Evolutionary conservation across 495 filamentous ascomycete species (phyloP).

Genomic region (Podospora conica): DNA sequence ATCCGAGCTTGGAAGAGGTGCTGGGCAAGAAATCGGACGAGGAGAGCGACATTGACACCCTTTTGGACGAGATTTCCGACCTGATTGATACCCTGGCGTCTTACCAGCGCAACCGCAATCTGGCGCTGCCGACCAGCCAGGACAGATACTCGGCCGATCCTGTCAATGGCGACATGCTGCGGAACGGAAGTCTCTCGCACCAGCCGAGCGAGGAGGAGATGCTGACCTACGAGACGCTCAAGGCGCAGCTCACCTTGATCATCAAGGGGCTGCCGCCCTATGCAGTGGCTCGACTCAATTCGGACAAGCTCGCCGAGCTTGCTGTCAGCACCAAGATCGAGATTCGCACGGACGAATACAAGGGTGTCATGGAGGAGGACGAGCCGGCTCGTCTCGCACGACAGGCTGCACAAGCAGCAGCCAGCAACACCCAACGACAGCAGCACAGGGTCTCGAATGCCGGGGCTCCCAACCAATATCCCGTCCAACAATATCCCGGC

Average conservation of each 20-base stretch:
- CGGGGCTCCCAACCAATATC: constrained; percentile 26
- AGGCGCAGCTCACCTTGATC: constrained; percentile 63
- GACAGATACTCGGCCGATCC: constrained; percentile 44
- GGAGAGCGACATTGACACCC: constrained; percentile 64
- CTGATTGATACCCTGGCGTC: constrained; percentile 79
- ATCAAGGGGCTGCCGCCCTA: constrained; percentile 75
- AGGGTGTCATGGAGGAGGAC: constrained; percentile 83
- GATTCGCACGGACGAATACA: constrained; percentile 62
- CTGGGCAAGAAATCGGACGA: constrained; percentile 43
- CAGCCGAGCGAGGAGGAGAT: constrained; percentile 59
- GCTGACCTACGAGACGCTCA: constrained; percentile 67
- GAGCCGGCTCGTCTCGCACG: constrained; percentile 44
- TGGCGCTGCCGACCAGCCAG: constrained; percentile 49
- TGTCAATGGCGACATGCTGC: constrained; percentile 46
- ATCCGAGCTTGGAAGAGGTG: constrained; percentile 46
- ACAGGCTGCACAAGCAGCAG: constrained; percentile 32
- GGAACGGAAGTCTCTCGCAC: constrained; percentile 40
- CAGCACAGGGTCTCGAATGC: constrained; percentile 36
- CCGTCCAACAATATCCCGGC: constrained; percentile 32
- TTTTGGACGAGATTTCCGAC: constrained; percentile 74
- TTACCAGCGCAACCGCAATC: constrained; percentile 75
- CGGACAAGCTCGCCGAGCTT: constrained; percentile 73
- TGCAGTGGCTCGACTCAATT: constrained; percentile 77
- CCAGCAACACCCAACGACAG: constrained; percentile 30
- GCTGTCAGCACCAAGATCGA: constrained; percentile 78